Base-by-base conservation (phyloP, 1,284 basidiomycete species). In the Tylopilus orsonianus region DNA sequence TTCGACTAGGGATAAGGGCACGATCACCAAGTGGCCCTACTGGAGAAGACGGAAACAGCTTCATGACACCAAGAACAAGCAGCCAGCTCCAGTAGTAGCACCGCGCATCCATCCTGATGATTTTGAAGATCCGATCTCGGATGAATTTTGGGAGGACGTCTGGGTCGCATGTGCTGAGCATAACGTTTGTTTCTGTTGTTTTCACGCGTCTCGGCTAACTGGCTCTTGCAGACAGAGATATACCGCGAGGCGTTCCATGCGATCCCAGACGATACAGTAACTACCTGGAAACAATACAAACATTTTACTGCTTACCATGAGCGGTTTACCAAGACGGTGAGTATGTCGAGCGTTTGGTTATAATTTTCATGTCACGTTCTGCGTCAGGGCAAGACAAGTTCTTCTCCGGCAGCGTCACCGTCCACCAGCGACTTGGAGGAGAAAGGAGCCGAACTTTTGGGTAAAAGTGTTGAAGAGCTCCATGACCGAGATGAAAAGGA, bases 281-380 rank as follows among this genome's bases (percentile, higher is more conserved):
- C 87, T 1, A 94, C 93, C 0, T 97, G 94, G 95, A 93, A 93
- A 60, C 89, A 92, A 62, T 96, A 96, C 72, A 94, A 87, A 65
- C 87, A 93, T 52, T 96, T 91, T 59, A 68, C 85, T 34, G 69
- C 78, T 27, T 79, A 90, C 60, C 85, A 90, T 50, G 91, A 93
- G 56, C 81, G 88, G 26, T 70, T 92, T 53, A 80, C 76, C 56
- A 86, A 81, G 68, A 77, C 77, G 29, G 87, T 87, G 58, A 54
- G 77, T 66, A 9, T 22, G 1, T 19, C 0, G 20, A 41, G 16
- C 0, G 27, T 37, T 24, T 33, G 18, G 6, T 22, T 16, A 8
- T 34, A 26, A 10, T 5, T 24, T 8, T 24, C 23, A 41, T 22
- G 38, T 56, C 26, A 55, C 8, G 37, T 44, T 24, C 6, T 39